Base-by-base conservation (phyloP, 192 early-diverging fungal genomes). In the Mortierella alpina region DNA sequence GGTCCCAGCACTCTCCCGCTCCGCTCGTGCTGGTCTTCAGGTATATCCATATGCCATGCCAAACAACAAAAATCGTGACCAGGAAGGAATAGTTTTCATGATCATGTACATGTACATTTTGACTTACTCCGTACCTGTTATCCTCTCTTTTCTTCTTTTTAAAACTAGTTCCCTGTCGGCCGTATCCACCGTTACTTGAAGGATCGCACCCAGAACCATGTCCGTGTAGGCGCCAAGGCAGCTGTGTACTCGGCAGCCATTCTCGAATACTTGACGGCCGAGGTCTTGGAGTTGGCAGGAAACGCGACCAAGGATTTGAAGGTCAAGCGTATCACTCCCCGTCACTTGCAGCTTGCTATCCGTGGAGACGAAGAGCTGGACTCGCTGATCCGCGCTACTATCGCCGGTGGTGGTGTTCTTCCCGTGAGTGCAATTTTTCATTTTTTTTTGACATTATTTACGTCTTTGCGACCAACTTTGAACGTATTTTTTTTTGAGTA, bases 161-260 rank as follows among this genome's bases (percentile, higher is more conserved):
- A 3, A 31, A 31, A 31, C 31, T 88, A 97, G 89, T 97, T 97
- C 73, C 96, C 96, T 31, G 96, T 97, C 14, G 94, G 96, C 40
- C 95, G 96, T 86, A 94, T 97, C 73, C 96, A 97, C 82, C 89
- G 96, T 65, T 96, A 96, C 77, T 84, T 96, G 77, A 96, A 96
- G 84, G 88, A 90, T 66, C 86, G 91, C 68, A 91, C 92, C 17
- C 88, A 90, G 70, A 93, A 89, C 84, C 90, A 95, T 68, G 90
- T 93, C 56, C 91, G 95, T 65, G 95, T 97, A 11, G 93, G 95
- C 8, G 93, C 95, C 66, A 95, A 95, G 70, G 96, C 96, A 8
- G 94, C 95, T 11, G 95, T 97, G 0, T 97, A 97, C 83, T 91
- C 90, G 63, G 94, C 96, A 13, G 96, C 96, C 9, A 93, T 97